Percentiles rank a stretch among this genome's conserved stretches.
These are phyloP conservation scores for Nakaseomyces uthaithaninus DNA, from an alignment of 1,139 yeast genomes.

Conservation along the genomic window DNA sequence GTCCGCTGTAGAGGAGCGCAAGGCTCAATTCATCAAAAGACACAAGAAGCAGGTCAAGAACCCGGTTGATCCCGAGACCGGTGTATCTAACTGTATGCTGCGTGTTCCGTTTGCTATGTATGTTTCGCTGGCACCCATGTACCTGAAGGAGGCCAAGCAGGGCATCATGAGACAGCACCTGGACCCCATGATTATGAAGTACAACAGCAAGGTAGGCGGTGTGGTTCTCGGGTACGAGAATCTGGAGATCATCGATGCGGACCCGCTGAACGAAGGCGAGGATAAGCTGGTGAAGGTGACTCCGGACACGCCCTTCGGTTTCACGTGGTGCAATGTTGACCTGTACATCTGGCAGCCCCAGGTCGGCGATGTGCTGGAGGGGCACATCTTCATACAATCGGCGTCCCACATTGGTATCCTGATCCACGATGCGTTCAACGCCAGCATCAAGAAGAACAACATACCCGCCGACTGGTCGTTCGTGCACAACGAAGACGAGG, in stretches of 20 bases:
- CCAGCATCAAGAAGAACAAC: constrained; percentile 74
- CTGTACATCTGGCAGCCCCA: constrained; percentile 84
- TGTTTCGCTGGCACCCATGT: constrained; percentile 80
- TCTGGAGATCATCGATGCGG: constrained; percentile 40
- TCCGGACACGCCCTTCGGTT: constrained; percentile 81
- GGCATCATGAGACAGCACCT: constrained; percentile 84
- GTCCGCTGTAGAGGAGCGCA: neutral
- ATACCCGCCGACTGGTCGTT: constrained; percentile 82
- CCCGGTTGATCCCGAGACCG: constrained; percentile 25
- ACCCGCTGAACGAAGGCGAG: constrained; percentile 30
- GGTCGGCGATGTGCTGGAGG: constrained; percentile 76
- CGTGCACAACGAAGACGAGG: constrained; percentile 52
- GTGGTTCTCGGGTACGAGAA: constrained; percentile 75
- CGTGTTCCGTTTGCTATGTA: constrained; percentile 56
- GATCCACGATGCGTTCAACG: constrained; percentile 89
- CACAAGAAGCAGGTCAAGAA: constrained; percentile 25
- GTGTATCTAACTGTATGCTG: constrained; percentile 29
- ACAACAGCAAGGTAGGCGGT: constrained; percentile 64
- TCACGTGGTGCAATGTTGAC: constrained; percentile 80
- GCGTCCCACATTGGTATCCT: constrained; percentile 91
- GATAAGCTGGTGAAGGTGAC: constrained; percentile 56
- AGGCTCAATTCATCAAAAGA: constrained; percentile 22
- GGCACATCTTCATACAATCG: constrained; percentile 83
- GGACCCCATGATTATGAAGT: constrained; percentile 82
- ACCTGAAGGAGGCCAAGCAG: constrained; percentile 54